phyloP scores from a whole-genome alignment of 768 basidiomycete species.

The Terana coerulea region DNA sequence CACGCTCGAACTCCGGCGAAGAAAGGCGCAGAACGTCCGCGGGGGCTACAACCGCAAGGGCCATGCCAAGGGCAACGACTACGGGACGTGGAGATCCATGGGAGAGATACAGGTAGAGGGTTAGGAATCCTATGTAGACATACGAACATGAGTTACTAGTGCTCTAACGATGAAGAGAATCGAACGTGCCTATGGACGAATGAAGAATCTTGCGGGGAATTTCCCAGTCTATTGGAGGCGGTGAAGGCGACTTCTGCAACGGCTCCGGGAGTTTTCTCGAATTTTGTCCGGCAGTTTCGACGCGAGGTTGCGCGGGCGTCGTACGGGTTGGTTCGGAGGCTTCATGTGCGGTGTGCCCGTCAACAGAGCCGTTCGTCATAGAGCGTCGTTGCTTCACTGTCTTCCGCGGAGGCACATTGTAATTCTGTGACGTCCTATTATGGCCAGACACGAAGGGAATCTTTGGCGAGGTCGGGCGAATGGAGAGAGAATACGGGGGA shows the following conservation, averaged over 20 bases:
- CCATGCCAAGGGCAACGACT: slow-evolving; percentile 57
- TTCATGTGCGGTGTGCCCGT: not conserved
- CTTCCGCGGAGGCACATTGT: slow-evolving; percentile 6
- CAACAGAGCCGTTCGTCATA: slow-evolving; percentile 3
- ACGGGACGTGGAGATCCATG: slow-evolving; percentile 48
- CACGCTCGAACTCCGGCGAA: slow-evolving; percentile 56
- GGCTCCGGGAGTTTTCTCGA: not conserved
- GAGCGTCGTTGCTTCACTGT: slow-evolving; percentile 1
- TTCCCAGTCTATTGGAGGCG: slow-evolving; percentile 66
- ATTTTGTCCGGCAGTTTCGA: not conserved
- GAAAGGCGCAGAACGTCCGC: slow-evolving; percentile 73
- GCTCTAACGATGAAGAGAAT: not conserved
- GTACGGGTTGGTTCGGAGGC: not conserved
- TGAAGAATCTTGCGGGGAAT: slow-evolving; percentile 86
- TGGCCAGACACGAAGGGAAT: slow-evolving; percentile 13
- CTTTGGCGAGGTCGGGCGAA: slow-evolving; percentile 17
- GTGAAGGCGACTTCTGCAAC: not conserved
- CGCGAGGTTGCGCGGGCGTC: not conserved
- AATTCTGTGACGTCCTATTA: not conserved
- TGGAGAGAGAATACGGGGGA: slow-evolving; percentile 12
- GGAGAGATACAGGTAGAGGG: slow-evolving; percentile 51
- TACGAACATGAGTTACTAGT: slow-evolving; percentile 4
- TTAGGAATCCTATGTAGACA: slow-evolving; percentile 52
- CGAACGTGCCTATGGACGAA: slow-evolving; percentile 75
- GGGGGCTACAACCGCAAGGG: slow-evolving; percentile 65